These are phyloP conservation scores for Lophiostoma macrostomum DNA, from an alignment of 495 filamentous ascomycete species.

Conservation along the genomic window DNA sequence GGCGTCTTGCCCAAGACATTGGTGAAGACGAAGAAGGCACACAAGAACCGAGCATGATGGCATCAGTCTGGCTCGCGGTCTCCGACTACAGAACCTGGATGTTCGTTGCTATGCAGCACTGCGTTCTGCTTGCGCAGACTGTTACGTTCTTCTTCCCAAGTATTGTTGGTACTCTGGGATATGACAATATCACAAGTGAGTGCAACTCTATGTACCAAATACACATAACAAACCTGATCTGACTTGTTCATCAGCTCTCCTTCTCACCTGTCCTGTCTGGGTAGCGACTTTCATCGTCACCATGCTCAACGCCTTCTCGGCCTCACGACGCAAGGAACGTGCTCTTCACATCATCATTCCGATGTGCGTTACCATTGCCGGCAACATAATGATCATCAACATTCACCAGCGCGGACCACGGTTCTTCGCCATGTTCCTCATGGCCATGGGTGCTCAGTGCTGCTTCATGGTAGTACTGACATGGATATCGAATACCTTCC, in stretches of 20 bases:
- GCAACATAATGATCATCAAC: not conserved
- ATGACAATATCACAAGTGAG: not conserved
- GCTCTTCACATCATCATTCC: not conserved
- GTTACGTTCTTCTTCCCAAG: not conserved
- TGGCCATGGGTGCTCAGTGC: not conserved
- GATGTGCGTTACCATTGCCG: not conserved
- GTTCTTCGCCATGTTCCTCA: not conserved
- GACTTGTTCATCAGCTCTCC: not conserved
- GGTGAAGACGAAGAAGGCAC: not conserved
- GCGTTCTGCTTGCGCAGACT: not conserved
- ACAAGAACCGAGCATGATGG: not conserved
- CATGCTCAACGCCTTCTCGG: not conserved
- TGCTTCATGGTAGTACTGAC: not conserved
- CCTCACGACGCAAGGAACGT: not conserved
- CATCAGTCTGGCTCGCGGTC: not conserved
- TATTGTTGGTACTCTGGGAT: not conserved
- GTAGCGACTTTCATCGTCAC: not conserved
- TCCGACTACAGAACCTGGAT: not conserved
- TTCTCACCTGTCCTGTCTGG: not conserved
- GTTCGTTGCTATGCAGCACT: not conserved
- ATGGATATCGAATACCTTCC: slow-evolving; percentile 1
- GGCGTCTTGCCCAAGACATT: slow-evolving; percentile 2
- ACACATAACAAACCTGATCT: not conserved
- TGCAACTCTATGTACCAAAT: too few relatives aligned
- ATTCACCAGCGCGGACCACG: not conserved